phyloP scores from a whole-genome alignment of 805 yeast genomes.

The Komagataella populi region DNA sequence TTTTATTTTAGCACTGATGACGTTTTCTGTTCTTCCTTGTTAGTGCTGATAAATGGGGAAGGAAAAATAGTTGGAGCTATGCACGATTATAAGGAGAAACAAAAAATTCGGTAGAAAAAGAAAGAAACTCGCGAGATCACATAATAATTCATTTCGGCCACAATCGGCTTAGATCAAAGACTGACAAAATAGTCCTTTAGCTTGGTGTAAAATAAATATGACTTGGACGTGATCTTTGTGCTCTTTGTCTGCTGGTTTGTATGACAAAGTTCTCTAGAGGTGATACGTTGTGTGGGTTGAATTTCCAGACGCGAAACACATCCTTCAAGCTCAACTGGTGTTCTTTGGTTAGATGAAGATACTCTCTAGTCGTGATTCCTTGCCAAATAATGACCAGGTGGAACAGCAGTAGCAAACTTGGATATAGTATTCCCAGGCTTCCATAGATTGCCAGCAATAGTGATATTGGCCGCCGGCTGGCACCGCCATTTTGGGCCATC shows the following conservation, averaged over 20 bases:
- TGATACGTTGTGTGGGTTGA: neutral
- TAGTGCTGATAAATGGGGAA: constrained; percentile 1
- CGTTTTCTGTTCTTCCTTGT: neutral
- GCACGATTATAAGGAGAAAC: neutral
- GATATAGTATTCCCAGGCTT: constrained; percentile 35
- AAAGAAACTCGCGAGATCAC: constrained; percentile 1
- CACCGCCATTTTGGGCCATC: constrained; percentile 8
- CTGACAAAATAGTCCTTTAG: neutral
- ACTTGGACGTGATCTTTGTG: neutral
- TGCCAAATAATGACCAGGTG: constrained; percentile 42
- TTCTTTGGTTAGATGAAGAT: constrained; percentile 23
- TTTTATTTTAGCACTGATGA: neutral
- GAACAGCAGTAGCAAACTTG: constrained; percentile 33
- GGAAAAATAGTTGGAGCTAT: neutral
- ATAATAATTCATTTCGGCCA: too few species aligned
- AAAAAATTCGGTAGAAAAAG: neutral
- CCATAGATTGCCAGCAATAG: constrained; percentile 41
- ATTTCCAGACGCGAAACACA: neutral
- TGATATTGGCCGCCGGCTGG: constrained; percentile 19
- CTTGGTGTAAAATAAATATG: too few species aligned
- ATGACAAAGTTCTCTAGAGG: neutral
- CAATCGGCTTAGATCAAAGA: too few species aligned
- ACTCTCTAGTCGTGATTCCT: constrained; percentile 66
- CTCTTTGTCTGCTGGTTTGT: neutral
- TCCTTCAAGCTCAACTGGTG: neutral